Evolutionary conservation across 306 rosid genomes (phyloP).

Genomic region (Inga laurina): DNA sequence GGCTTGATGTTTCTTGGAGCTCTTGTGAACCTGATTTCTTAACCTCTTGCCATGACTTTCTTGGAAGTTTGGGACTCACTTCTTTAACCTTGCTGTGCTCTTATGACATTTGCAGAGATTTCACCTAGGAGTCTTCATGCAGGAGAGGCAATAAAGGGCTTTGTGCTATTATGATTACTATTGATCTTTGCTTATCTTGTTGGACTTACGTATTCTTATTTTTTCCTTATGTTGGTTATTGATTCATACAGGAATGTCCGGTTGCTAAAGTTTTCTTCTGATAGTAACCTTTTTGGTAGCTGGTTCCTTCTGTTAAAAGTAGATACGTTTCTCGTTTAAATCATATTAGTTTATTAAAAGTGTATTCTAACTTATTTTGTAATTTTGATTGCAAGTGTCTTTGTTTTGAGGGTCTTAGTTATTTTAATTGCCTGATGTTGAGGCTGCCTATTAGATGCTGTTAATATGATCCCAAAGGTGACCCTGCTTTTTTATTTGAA

Average conservation of each 20-base stretch:
- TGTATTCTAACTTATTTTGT: constrained; percentile 49
- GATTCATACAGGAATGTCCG: constrained; percentile 41
- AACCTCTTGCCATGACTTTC: constrained; percentile 99
- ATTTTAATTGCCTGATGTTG: constrained; percentile 47
- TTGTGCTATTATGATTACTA: constrained; percentile 23
- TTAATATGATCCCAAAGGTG: constrained; percentile 48
- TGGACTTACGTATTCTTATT: constrained; percentile 44
- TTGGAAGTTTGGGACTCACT: constrained; percentile 99
- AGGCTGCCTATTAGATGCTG: constrained; percentile 44
- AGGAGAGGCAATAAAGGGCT: constrained; percentile 51
- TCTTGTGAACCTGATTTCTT: constrained; percentile 97
- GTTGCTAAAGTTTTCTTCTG: constrained; percentile 55
- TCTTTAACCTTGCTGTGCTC: constrained; percentile 99
- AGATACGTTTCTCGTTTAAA: constrained; percentile 34
- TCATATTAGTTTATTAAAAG: constrained; percentile 33
- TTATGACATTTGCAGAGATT: constrained; percentile 98
- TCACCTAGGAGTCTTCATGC: constrained; percentile 42
- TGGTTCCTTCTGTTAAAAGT: constrained; percentile 46
- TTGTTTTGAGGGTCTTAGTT: constrained; percentile 41
- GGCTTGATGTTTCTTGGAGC: constrained; percentile 99
- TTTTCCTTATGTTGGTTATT: constrained; percentile 36
- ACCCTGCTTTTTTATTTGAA: constrained; percentile 45
- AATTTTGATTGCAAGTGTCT: constrained; percentile 38
- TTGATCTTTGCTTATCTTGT: constrained; percentile 44
- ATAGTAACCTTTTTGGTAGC: constrained; percentile 43